phyloP scores from a whole-genome alignment of 1,284 basidiomycete species.

The Ustilago esculenta region DNA sequence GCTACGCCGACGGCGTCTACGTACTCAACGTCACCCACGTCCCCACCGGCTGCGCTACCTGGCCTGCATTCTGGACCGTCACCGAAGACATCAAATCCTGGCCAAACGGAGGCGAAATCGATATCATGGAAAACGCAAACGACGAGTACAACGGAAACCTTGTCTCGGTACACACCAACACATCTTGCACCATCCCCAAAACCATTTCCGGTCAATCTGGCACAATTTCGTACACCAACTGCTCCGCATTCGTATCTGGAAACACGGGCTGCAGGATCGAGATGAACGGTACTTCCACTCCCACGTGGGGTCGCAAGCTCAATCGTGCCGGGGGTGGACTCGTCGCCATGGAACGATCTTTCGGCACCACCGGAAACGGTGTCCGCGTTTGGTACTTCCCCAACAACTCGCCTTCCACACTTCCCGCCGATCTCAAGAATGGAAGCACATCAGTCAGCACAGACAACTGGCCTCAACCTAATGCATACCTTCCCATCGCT shows the following conservation, averaged over 20 bases:
- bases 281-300: conserved; percentile 51
- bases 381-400: conserved; percentile 64
- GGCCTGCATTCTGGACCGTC: conserved; percentile 66
- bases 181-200: conserved; percentile 38
- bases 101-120: conserved; percentile 65
- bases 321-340: conserved; percentile 60
- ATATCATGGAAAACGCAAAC: conserved; percentile 64
- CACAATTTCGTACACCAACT: conserved; percentile 48
- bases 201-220: conserved; percentile 36
- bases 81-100: conserved; percentile 49
- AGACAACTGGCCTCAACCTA: conserved; percentile 54
- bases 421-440: conserved; percentile 51
- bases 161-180: conserved; percentile 54
- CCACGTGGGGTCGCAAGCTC: conserved; percentile 54
- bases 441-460: conserved; percentile 42
- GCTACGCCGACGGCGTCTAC: conserved; percentile 60
- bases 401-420: conserved; percentile 12
- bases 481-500: conserved; percentile 54
- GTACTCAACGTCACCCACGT: conserved; percentile 61
- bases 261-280: conserved; percentile 58
- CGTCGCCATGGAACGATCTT: conserved; percentile 62
- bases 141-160: conserved; percentile 55
- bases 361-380: conserved; percentile 58
- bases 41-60: conserved; percentile 60
- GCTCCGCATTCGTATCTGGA: conserved; percentile 41